These are phyloP conservation scores for Umbelopsis sp. DNA, from an alignment of 371 early-diverging fungal species.

Conservation along the genomic window DNA sequence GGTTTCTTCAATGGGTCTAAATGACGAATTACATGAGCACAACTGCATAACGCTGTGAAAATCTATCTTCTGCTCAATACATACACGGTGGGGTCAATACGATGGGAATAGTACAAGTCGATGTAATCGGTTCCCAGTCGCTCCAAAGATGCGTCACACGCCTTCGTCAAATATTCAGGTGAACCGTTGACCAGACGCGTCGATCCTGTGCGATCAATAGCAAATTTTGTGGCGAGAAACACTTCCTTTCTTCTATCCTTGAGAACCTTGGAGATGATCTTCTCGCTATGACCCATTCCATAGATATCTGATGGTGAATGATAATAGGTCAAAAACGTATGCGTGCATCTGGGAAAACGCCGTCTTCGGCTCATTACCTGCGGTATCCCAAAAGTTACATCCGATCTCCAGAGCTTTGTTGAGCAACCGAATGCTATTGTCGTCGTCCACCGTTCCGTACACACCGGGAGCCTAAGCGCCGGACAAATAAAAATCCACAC, in stretches of 20 bases:
- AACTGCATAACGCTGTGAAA: slow-evolving; percentile 25
- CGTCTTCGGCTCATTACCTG: slow-evolving; percentile 32
- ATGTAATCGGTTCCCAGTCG: slow-evolving; percentile 53
- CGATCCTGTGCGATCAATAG: slow-evolving; percentile 20
- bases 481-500: background rate
- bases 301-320: slow-evolving; percentile 22
- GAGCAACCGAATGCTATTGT: slow-evolving; percentile 35
- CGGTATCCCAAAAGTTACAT: slow-evolving; percentile 28
- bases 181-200: slow-evolving; percentile 30
- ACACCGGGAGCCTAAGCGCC: background rate
- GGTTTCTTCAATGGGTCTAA: slow-evolving; percentile 60
- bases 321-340: background rate
- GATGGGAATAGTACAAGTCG: slow-evolving; percentile 61
- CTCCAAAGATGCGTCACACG: slow-evolving; percentile 47
- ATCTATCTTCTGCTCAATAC: background rate
- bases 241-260: slow-evolving; percentile 45
- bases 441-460: slow-evolving; percentile 29
- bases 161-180: slow-evolving; percentile 50
- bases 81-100: slow-evolving; percentile 47
- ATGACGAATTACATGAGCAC: slow-evolving; percentile 24
- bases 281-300: slow-evolving; percentile 43
- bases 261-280: slow-evolving; percentile 39
- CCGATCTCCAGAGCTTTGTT: slow-evolving; percentile 35
- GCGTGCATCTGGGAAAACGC: background rate
- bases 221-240: slow-evolving; percentile 59